Base-by-base conservation (phyloP, 495 filamentous ascomycete genomes). In the Evernia prunastri region DNA sequence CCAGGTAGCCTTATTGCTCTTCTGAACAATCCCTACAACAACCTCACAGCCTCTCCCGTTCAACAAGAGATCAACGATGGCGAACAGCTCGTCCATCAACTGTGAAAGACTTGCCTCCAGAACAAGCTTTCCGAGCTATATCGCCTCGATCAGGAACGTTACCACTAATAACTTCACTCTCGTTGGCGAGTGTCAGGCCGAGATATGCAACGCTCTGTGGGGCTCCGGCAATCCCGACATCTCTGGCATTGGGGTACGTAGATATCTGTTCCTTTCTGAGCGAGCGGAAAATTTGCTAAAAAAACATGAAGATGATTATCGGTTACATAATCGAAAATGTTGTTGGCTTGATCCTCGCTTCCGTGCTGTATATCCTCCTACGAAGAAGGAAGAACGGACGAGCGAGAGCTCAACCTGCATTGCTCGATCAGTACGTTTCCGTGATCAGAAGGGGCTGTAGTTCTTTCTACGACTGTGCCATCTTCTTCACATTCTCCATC, bases 401-500 rank as follows among this genome's bases (percentile, higher is more conserved):
- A 49, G 15, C 40, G 17, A 12, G 8, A n/a, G 45, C 20, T 20
- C 33, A 37, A 23, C 23, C 6, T 1, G 17, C 31, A 6, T 25
- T 23, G 31, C 31, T 63, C 27, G 31, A 36, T n/a, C 59, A 56
- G 9, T 51, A 25, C 18, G 23, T 42, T 18, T 31, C 43, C 56
- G 43, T 63, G 7, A 18, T 60, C 18, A 51, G 29, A 51, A 42
- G 43, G 62, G 60, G 64, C 12, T 66, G 60, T n/a, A 49, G 53
- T 13, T 54, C 53, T 11, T 75, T 71, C 63, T 70, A 70, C 57
- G 70, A 75, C 66, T 69, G 67, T 42, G 70, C 74, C 12, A 57
- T 69, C 17, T 75, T 75, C 68, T 75, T 78, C 59, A 65, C 71
- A 23, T 65, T 72, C 31, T 67, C 70, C 15, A 69, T 77, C 40